Evolutionary conservation across 768 basidiomycete genomes (phyloP).

Genomic region (Lepiota subincarnata): DNA sequence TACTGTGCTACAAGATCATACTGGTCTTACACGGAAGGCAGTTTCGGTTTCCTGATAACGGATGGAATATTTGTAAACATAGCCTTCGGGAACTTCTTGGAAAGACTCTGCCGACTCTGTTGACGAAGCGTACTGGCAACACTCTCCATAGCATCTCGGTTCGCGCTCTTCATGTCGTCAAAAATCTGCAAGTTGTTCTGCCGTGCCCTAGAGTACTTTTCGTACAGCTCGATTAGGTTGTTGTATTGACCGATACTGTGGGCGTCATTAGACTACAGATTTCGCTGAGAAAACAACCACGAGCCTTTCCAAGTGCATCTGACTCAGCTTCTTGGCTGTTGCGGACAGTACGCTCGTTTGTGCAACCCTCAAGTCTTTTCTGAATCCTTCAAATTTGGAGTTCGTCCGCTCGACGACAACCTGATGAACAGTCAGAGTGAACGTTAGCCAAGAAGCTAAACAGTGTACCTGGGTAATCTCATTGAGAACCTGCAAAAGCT

Average conservation of each 20-base stretch:
- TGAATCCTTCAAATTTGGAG: constrained; percentile 43
- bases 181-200: constrained; percentile 34
- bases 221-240: constrained; percentile 49
- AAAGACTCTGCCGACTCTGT: constrained; percentile 45
- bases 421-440: constrained; percentile 23
- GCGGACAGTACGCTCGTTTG: constrained; percentile 43
- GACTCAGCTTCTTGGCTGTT: constrained; percentile 38
- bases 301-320: constrained; percentile 44
- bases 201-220: constrained; percentile 44
- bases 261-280: background rate
- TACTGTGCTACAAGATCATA: background rate
- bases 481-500: constrained; percentile 37
- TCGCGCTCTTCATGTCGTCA: constrained; percentile 39
- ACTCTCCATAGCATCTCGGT: constrained; percentile 29
- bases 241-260: constrained; percentile 50
- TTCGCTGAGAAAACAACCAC: constrained; percentile 2
- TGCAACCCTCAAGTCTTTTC: constrained; percentile 39
- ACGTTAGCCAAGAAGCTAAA: background rate
- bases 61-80: constrained; percentile 31
- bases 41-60: constrained; percentile 15
- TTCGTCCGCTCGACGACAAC: constrained; percentile 44
- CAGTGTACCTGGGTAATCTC: constrained; percentile 43
- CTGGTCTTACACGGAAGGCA: background rate
- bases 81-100: constrained; percentile 45
- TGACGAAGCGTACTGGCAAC: constrained; percentile 39